phyloP scores from a whole-genome alignment of 2,329 filamentous ascomycete species.

The Alternaria brassicae region DNA sequence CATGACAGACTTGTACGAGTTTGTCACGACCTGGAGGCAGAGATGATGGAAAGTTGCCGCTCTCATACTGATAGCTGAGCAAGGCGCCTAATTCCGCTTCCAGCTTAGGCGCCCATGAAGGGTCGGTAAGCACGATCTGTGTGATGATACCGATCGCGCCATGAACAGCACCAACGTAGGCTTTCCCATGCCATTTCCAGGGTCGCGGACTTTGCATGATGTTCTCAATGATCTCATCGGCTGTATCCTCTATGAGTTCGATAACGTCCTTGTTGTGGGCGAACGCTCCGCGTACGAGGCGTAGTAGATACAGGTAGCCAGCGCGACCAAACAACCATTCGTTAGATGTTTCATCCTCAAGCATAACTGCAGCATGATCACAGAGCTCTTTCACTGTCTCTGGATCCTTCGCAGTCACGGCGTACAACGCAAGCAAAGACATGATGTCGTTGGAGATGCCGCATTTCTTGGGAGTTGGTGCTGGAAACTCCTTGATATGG shows the following conservation, averaged over 20 bases:
- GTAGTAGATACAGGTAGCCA: constrained; percentile 71
- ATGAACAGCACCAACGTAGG: constrained; percentile 71
- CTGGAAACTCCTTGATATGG: constrained; percentile 58
- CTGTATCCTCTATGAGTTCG: constrained; percentile 61
- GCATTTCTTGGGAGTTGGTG: constrained; percentile 56
- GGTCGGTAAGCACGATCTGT: constrained; percentile 69
- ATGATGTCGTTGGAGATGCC: constrained; percentile 61
- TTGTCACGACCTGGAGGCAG: constrained; percentile 58
- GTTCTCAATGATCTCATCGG: constrained; percentile 64
- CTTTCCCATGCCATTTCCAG: constrained; percentile 71
- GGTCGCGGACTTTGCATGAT: constrained; percentile 64
- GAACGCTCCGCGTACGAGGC: constrained; percentile 67
- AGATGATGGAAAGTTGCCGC: constrained; percentile 69
- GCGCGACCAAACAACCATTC: constrained; percentile 73
- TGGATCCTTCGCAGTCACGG: constrained; percentile 57
- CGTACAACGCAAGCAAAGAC: constrained; percentile 58
- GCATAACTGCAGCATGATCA: constrained; percentile 58
- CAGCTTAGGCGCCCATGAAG: constrained; percentile 62
- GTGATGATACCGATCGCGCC: constrained; percentile 74
- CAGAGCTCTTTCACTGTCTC: constrained; percentile 60
- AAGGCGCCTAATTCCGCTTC: constrained; percentile 62
- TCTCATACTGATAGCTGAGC: constrained; percentile 65
- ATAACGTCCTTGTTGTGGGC: constrained; percentile 57
- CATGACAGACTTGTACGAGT: constrained; percentile 72
- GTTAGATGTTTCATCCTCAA: constrained; percentile 59